Evolutionary conservation across 2,329 filamentous ascomycete genomes (phyloP), one percentile per base, ranked within the genome.

Genomic region (Diaporthe ampelina): DNA sequence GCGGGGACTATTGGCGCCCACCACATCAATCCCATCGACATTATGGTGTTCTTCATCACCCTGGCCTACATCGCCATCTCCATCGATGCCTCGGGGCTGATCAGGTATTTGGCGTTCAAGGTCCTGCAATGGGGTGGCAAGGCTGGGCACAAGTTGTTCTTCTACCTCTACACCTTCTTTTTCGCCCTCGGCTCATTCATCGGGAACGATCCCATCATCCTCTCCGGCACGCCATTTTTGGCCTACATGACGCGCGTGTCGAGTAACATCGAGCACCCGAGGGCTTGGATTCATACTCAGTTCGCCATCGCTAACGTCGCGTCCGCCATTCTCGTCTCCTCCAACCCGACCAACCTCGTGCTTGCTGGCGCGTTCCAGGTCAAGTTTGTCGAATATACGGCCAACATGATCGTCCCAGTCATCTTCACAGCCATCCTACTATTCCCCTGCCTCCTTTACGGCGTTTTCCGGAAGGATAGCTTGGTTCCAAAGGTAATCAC

Each of bases 221-320:
- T 94, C 0, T 94, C 92, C 0, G 93, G 93, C 1, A 95, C 93
- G 0, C 89, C 93, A 0, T 94, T 94, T 73, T 86, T 94, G 17
- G 91, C 93, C 3, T 95, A 95, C 81, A 94, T 95, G 92, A 94
- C 92, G 0, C 86, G 92, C 9, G 92, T 94, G 0, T 94, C 92
- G 0, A 91, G 89, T 81, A 94, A 94, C 77, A 94, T 95, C 74
- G 83, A 88, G 15, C 90, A 93, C 73, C 92, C 93, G 0, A 85
- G 91, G 78, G 93, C 93, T 0, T 94, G 93, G 93, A 94, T 94
- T 29, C 88, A 91, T 77, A 90, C 89, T 2, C 93, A 95, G 74
- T 94, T 94, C 73, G 89, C 93, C 21, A 82, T 94, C 1, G 92
- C 92, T 69, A 94, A 94, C 76, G 93, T 94, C 63, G 91, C 91